Conservation (phyloP, 257 asterid species). For the Nicotiana sylvestris region DNA sequence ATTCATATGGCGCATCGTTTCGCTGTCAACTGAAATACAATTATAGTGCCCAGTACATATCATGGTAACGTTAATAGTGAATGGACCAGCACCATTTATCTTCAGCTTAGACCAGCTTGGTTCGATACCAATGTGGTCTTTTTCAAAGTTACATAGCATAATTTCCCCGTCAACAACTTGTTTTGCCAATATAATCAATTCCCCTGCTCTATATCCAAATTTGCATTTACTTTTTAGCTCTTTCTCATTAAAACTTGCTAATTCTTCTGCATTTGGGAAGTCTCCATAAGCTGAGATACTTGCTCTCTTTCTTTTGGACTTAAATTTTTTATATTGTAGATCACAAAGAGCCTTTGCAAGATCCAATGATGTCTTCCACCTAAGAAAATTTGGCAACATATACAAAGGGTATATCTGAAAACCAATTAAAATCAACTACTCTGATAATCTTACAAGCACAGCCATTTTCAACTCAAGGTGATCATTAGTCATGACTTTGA, state of each 20-base stretch:
- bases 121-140: background rate
- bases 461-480: too few relatives aligned
- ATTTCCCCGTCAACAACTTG: constrained; percentile 21
- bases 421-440: too few relatives aligned
- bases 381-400: background rate
- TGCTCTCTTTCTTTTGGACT: background rate
- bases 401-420: background rate
- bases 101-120: background rate
- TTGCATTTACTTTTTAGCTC: constrained; percentile 18
- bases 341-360: constrained; percentile 27
- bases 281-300: constrained; percentile 16
- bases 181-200: constrained; percentile 23
- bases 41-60: constrained; percentile 43
- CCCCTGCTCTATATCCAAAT: constrained; percentile 29
- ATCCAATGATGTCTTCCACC: constrained; percentile 5
- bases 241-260: constrained; percentile 24
- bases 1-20: constrained; percentile 38
- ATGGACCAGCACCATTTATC: constrained; percentile 38
- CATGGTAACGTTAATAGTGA: constrained; percentile 32
- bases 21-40: constrained; percentile 37
- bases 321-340: constrained; percentile 17
- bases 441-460: too few relatives aligned
- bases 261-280: constrained; percentile 37
- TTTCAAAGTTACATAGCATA: constrained; percentile 9
- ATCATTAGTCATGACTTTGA: too few relatives aligned